phyloP scores from a whole-genome alignment of 805 yeast species.

The Ogataea methanolica region DNA sequence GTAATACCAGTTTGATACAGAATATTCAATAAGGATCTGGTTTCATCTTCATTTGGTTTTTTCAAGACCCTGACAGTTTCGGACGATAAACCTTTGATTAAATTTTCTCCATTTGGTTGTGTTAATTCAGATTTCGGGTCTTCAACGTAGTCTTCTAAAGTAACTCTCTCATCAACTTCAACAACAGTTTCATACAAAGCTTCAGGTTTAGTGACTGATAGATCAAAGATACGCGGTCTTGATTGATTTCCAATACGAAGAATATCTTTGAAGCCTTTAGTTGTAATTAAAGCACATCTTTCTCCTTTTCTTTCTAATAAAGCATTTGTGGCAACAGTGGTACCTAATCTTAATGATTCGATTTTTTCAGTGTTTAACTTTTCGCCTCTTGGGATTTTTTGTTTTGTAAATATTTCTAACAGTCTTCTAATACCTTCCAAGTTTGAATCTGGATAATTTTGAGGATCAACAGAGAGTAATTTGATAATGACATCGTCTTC shows the following conservation, averaged over 20 bases:
- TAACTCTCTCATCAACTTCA: conserved; percentile 88
- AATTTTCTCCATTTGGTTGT: conserved; percentile 27
- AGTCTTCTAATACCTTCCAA: conserved; percentile 84
- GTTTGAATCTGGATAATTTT: conserved; percentile 86
- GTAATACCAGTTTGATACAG: conserved; percentile 55
- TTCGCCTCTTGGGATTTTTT: conserved; percentile 51
- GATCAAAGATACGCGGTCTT: conserved; percentile 83
- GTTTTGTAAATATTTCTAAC: conserved; percentile 54
- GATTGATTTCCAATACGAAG: conserved; percentile 86
- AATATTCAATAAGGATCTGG: conserved; percentile 37
- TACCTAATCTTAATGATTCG: conserved; percentile 78
- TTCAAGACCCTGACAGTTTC: conserved; percentile 59
- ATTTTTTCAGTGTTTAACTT: conserved; percentile 61
- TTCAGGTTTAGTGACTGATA: conserved; percentile 67
- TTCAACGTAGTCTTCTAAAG: conserved; percentile 75
- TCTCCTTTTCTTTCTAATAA: conserved; percentile 91
- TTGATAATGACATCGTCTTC: conserved; percentile 67
- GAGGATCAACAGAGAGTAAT: conserved; percentile 82
- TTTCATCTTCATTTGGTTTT: conserved; percentile 41
- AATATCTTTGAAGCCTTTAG: conserved; percentile 84
- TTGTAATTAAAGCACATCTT: conserved; percentile 76
- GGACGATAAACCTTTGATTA: conserved; percentile 59
- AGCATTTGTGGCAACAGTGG: conserved; percentile 96
- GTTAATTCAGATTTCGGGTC: conserved; percentile 44
- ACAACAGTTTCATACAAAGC: conserved; percentile 70